These are phyloP conservation scores for Malus hybrid DNA, from an alignment of 331 rosid genomes.

Conservation along the genomic window DNA sequence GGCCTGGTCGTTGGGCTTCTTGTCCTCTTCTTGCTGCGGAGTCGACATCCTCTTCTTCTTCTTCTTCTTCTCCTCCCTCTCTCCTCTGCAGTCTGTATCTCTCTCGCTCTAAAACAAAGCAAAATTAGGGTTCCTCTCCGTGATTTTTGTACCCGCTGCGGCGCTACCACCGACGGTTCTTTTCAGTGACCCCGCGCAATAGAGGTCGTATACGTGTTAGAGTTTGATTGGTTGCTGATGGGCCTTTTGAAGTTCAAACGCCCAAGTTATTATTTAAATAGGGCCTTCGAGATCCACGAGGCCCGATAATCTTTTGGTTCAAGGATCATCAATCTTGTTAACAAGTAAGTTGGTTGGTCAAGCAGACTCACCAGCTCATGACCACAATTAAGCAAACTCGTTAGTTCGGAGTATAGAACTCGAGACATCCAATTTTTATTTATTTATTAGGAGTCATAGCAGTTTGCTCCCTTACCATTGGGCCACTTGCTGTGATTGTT, in stretches of 20 bases:
- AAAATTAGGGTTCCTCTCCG: slow-evolving; percentile 16
- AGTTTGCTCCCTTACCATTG: too few species aligned
- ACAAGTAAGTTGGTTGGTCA: too few species aligned
- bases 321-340: too few species aligned
- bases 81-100: background rate
- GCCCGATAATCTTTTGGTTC: background rate
- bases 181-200: background rate
- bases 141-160: too few species aligned
- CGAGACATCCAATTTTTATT: fast-evolving
- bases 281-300: background rate
- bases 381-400: background rate
- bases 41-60: slow-evolving; percentile 12
- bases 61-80: background rate
- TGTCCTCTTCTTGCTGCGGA: slow-evolving; percentile 33
- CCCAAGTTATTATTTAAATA: background rate
- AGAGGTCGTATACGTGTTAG: background rate
- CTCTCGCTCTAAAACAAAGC: background rate
- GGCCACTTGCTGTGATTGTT: too few species aligned
- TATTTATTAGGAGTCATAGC: too few species aligned
- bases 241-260: background rate
- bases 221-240: too few species aligned
- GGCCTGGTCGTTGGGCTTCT: slow-evolving; percentile 32
- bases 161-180: background rate
- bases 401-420: fast-evolving
- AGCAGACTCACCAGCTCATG: background rate